A percentile compares a stretch with the other conserved stretches of the same genome.
Evolutionary conservation across 768 basidiomycete genomes (phyloP).

Genomic region (Phylloporus scabripes): DNA sequence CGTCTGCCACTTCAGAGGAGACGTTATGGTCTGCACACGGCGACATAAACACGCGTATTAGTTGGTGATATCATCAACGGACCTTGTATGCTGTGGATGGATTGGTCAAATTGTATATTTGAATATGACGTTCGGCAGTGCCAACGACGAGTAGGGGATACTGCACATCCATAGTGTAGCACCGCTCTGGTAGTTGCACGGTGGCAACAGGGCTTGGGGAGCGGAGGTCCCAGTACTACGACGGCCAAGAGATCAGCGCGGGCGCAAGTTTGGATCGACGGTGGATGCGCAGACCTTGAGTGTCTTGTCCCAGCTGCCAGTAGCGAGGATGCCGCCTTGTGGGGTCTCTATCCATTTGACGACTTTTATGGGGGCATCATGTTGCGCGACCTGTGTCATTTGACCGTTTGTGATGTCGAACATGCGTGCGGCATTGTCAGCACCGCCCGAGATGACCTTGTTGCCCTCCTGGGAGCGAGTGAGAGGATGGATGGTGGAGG

Average conservation of each 20-base stretch:
- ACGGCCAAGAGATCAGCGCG: neutral
- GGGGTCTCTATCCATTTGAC: constrained; percentile 78
- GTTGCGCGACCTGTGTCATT: constrained; percentile 77
- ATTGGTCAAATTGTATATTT: constrained; percentile 82
- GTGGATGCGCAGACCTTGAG: constrained; percentile 59
- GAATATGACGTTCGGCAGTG: constrained; percentile 88
- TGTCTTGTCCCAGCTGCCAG: constrained; percentile 98
- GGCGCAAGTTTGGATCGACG: neutral
- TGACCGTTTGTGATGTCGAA: constrained; percentile 85
- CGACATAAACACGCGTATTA: constrained; percentile 1
- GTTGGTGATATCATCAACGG: constrained; percentile 12
- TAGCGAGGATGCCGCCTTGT: constrained; percentile 72
- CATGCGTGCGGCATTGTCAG: constrained; percentile 93
- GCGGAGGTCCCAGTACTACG: constrained; percentile 90
- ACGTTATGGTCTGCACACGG: constrained; percentile 57
- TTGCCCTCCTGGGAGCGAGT: constrained; percentile 65
- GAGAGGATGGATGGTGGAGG: constrained; percentile 2
- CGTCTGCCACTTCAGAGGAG: constrained; percentile 93
- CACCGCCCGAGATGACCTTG: constrained; percentile 88
- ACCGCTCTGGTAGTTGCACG: constrained; percentile 83
- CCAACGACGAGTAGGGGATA: constrained; percentile 87
- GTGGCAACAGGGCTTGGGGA: constrained; percentile 68
- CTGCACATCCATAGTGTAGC: constrained; percentile 80
- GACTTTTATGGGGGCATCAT: constrained; percentile 83
- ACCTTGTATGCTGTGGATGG: constrained; percentile 79